Conservation (phyloP, 306 rosid species). For the Dalbergia oliveri region DNA sequence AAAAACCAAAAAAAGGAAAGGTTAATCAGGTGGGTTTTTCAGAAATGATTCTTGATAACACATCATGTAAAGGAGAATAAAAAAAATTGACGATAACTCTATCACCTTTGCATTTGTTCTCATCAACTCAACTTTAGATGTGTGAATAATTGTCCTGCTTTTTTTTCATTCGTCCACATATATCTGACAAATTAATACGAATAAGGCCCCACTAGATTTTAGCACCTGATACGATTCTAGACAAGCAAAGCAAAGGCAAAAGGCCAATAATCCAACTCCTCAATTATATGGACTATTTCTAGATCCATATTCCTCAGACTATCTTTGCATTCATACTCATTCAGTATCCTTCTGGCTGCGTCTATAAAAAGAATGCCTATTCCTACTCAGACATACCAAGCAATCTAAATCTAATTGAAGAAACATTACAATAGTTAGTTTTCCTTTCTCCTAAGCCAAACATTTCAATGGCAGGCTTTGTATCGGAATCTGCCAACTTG, state of each 20-base stretch:
- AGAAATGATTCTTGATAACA: no score
- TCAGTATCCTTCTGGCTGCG: not conserved
- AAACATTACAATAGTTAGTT: not conserved
- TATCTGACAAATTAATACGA: not conserved
- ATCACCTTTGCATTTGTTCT: constrained; percentile 35
- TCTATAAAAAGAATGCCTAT: constrained; percentile 38
- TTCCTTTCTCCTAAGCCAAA: not conserved
- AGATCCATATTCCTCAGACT: constrained; percentile 35
- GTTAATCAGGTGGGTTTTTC: not conserved
- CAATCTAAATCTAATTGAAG: not conserved
- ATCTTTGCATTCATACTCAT: constrained; percentile 23
- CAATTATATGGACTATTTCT: not conserved
- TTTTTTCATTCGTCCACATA: not conserved
- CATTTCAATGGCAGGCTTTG: constrained; percentile 48
- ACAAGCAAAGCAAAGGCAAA: not conserved
- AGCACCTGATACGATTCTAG: not conserved
- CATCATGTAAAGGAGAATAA: not conserved
- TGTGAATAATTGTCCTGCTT: constrained; percentile 10
- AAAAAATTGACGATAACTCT: not conserved
- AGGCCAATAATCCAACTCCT: not conserved
- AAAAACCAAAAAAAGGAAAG: not conserved
- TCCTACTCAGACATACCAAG: constrained; percentile 18
- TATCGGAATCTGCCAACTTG: constrained; percentile 48
- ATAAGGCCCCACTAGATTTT: not conserved
- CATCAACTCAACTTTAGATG: constrained; percentile 11